Percentiles rank a stretch among this genome's conserved stretches.
phyloP scores from a whole-genome alignment of 1,284 basidiomycete genomes.

The Marasmius sp. region DNA sequence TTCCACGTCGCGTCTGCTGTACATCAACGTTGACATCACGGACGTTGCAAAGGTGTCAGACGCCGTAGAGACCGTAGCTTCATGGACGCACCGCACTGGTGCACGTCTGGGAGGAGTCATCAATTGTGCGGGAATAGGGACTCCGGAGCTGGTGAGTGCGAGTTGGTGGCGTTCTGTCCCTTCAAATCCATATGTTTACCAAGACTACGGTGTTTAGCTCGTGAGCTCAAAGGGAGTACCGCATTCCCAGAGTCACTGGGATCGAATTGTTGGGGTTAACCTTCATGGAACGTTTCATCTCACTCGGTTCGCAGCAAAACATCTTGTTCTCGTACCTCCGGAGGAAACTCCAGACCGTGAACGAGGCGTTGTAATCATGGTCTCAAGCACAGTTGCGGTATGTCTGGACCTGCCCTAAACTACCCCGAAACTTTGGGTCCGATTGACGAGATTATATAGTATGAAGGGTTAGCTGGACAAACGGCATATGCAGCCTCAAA shows the following conservation, averaged over 20 bases:
- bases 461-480: slow-evolving; percentile 50
- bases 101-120: slow-evolving; percentile 51
- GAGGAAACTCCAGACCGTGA: slow-evolving; percentile 50
- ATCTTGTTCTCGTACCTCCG: slow-evolving; percentile 44
- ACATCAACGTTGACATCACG: slow-evolving; percentile 45
- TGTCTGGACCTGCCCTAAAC: slow-evolving; percentile 19
- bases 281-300: slow-evolving; percentile 57
- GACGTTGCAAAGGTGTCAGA: slow-evolving; percentile 33
- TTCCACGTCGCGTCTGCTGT: slow-evolving; percentile 33
- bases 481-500: slow-evolving; percentile 54
- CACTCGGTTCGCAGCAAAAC: slow-evolving; percentile 45
- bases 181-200: not conserved
- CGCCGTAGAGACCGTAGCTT: slow-evolving; percentile 39
- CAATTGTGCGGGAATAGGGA: slow-evolving; percentile 51
- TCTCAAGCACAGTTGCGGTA: slow-evolving; percentile 55
- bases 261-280: slow-evolving; percentile 49
- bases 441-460: slow-evolving; percentile 23
- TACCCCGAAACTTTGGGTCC: not conserved
- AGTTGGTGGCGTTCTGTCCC: not conserved
- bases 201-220: slow-evolving; percentile 27
- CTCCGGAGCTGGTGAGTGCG: slow-evolving; percentile 9
- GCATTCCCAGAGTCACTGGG: slow-evolving; percentile 48
- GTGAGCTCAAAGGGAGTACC: slow-evolving; percentile 42
- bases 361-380: slow-evolving; percentile 52
- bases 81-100: slow-evolving; percentile 42